Percentiles rank a stretch among this genome's conserved stretches.
These are phyloP conservation scores for Citrus unshiu DNA, from an alignment of 345 rosid genomes.

Conservation along the genomic window DNA sequence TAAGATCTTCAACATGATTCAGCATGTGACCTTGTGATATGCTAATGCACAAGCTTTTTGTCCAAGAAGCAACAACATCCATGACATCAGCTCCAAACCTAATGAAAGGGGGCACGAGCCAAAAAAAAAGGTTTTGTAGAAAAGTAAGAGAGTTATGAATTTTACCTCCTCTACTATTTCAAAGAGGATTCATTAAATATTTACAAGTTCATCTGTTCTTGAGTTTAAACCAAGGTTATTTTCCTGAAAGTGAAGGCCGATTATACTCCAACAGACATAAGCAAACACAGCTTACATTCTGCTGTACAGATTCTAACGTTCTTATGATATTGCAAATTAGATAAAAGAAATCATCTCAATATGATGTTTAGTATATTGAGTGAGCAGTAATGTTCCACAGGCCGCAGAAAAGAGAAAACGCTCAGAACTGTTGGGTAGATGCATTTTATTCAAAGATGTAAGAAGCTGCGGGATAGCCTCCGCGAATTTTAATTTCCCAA, in stretches of 20 bases:
- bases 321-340: background rate
- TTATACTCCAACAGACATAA: background rate
- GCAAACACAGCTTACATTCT: background rate
- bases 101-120: constrained; percentile 8
- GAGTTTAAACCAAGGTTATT: background rate
- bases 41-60: constrained; percentile 65
- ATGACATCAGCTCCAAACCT: constrained; percentile 98
- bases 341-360: background rate
- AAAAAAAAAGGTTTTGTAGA: background rate
- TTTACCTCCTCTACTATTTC: background rate
- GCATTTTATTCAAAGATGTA: background rate
- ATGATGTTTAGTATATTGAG: background rate
- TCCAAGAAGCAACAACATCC: constrained; percentile 90
- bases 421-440: background rate
- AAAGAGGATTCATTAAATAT: background rate
- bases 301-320: background rate
- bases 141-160: background rate
- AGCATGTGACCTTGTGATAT: constrained; percentile 50
- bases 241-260: background rate
- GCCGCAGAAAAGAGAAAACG: no score
- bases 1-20: constrained; percentile 35
- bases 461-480: background rate
- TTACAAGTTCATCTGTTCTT: background rate
- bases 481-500: background rate
- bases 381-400: background rate